phyloP scores from a whole-genome alignment of 495 filamentous ascomycete species.

The Xylaria scruposa region DNA sequence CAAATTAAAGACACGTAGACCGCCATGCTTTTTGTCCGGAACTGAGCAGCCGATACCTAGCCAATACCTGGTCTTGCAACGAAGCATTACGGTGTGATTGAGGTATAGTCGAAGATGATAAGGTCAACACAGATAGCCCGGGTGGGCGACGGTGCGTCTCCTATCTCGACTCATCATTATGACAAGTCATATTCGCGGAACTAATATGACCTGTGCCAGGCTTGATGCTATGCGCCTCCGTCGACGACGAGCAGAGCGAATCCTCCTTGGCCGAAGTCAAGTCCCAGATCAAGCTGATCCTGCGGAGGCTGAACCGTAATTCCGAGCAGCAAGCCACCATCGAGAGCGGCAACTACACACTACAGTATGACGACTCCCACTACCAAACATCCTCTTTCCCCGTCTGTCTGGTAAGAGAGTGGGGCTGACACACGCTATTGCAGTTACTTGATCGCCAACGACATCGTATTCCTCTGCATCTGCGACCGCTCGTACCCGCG shows the following conservation, averaged over 20 bases:
- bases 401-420: neutral
- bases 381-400: neutral
- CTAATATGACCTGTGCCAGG: constrained; percentile 59
- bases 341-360: constrained; percentile 78
- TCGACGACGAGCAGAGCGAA: constrained; percentile 85
- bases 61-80: constrained; percentile 9
- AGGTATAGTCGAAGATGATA: constrained; percentile 68
- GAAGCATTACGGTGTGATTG: neutral
- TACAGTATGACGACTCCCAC: constrained; percentile 68
- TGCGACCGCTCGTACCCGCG: constrained; percentile 93
- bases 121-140: constrained; percentile 93
- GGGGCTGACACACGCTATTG: constrained; percentile 16
- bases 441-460: constrained; percentile 84
- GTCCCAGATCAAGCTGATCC: constrained; percentile 84
- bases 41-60: constrained; percentile 69
- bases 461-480: constrained; percentile 90
- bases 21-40: constrained; percentile 13
- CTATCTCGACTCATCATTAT: neutral
- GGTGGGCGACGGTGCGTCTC: constrained; percentile 75
- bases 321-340: constrained; percentile 91
- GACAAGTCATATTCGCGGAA: neutral
- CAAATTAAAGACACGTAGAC: constrained; percentile 21
- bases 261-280: constrained; percentile 86
- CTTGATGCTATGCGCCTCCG: constrained; percentile 91
- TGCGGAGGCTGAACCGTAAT: constrained; percentile 83